A percentile compares a stretch with the other conserved stretches of the same genome.
Conservation (phyloP, 139 green algal species). For the Diplosphaera chodatii region DNA sequence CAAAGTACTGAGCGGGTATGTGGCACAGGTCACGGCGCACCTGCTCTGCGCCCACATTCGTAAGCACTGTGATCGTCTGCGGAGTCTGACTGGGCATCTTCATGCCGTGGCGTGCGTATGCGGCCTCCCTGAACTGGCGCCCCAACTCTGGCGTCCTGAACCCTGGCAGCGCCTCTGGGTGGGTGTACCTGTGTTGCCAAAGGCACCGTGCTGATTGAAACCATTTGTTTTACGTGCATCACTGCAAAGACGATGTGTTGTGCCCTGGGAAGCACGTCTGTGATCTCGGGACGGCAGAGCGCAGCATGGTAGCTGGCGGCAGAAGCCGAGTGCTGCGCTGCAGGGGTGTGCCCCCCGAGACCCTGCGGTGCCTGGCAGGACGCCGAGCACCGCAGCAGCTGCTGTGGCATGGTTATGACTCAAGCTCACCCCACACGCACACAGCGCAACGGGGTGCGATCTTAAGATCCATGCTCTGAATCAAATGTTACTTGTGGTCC, state of each 20-base stretch:
- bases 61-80: conserved; percentile 46
- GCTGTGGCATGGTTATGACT: conserved; percentile 2
- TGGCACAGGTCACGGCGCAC: conserved; percentile 2
- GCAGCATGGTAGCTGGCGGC: no score
- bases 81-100: conserved; percentile 5
- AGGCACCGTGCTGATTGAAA: no score
- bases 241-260: no score
- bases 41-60: conserved; percentile 25
- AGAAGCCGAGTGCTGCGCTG: neutral
- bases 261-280: no score
- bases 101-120: conserved; percentile 18
- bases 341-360: neutral
- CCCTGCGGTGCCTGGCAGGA: neutral
- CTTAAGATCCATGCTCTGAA: conserved; percentile 2
- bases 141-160: conserved; percentile 26
- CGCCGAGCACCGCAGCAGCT: neutral
- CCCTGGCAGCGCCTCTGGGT: conserved; percentile 11
- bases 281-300: no score
- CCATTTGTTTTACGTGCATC: no score
- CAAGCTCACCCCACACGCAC: neutral
- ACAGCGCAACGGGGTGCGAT: neutral
- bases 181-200: conserved; percentile 36
- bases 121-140: conserved; percentile 21
- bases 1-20: neutral
- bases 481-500: no score